Evolutionary conservation across 768 basidiomycete genomes (phyloP), one percentile per base, ranked within the genome.

Genomic region (Phylloporus rhodoxanthus): DNA sequence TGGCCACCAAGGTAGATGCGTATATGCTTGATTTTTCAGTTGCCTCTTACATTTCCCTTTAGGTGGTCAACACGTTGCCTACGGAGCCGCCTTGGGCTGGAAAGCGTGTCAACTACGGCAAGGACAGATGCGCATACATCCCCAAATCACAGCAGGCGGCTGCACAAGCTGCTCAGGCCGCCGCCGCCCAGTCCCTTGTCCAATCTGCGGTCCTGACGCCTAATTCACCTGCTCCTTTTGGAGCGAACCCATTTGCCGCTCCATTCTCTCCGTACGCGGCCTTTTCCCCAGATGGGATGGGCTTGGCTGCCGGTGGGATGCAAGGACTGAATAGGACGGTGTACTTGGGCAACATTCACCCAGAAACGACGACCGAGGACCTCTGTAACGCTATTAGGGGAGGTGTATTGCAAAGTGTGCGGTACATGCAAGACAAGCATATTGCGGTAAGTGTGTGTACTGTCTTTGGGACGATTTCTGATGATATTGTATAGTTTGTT

Each of bases 41-140:
- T 44, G 40, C 45, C 40, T 48, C 45, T 53, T 38, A 36, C 33
- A 15, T 36, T 17, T 5, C 13, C 23, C 2, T 42, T 14, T 50
- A 94, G 91, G 95, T 98, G 41, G 96, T 98, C 42, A 86, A 88
- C 58, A 89, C 90, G 7, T 78, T 99, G 21, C 92, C 93, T 2
- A 86, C 83, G 3, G 94, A 97, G 66, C 86, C 90, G 2, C 82
- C 80, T 0, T 99, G 95, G 94, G 86, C 87, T 4, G 94, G 91
- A 57, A 96, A 93, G 65, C 85, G 94, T 41, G 91, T 99, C 68
- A 95, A 93, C 70, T 99, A 94, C 60, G 95, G 95, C 62, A 99
- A 99, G 70, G 96, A 99, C 66, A 90, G 95, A 48, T 98, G 95
- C 57, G 94, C 94, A 10, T 97, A 96, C 65, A 87, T 97, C 21